phyloP scores from a whole-genome alignment of 352 stramenopile genomes.

The Phytophthora citrophthora region DNA sequence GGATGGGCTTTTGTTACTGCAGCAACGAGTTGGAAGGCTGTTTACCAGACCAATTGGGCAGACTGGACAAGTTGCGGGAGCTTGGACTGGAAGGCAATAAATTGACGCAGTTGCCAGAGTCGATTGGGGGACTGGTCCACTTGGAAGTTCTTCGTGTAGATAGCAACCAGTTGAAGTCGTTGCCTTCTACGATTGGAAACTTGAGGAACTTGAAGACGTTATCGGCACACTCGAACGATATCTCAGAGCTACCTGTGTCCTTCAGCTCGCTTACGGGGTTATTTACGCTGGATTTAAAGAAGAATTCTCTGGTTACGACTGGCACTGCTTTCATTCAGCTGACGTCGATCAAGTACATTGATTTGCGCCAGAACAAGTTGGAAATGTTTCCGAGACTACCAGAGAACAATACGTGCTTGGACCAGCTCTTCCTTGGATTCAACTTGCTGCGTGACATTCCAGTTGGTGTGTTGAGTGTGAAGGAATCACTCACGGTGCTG shows the following conservation, averaged over 20 bases:
- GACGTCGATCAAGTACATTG: slow-evolving; percentile 57
- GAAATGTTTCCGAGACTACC: slow-evolving; percentile 65
- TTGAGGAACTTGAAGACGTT: slow-evolving; percentile 62
- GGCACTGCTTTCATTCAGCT: slow-evolving; percentile 42
- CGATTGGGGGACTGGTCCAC: slow-evolving; percentile 43
- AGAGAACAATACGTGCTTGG: slow-evolving; percentile 44
- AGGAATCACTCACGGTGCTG: slow-evolving; percentile 74
- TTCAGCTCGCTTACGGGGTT: slow-evolving; percentile 55
- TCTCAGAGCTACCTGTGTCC: slow-evolving; percentile 53
- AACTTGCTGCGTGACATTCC: slow-evolving; percentile 65
- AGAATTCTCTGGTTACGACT: slow-evolving; percentile 60
- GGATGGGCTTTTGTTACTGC: no score
- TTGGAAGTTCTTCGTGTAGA: slow-evolving; percentile 74
- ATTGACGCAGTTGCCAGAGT: slow-evolving; percentile 59
- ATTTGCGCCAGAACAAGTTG: slow-evolving; percentile 80
- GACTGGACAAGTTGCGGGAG: slow-evolving; percentile 65
- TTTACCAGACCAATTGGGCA: slow-evolving; percentile 55
- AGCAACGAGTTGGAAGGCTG: slow-evolving; percentile 63
- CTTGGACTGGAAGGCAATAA: slow-evolving; percentile 74
- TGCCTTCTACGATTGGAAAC: slow-evolving; percentile 62
- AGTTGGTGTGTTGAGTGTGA: slow-evolving; percentile 52
- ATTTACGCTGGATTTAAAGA: slow-evolving; percentile 73
- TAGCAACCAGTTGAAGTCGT: slow-evolving; percentile 54
- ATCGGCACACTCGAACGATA: slow-evolving; percentile 66
- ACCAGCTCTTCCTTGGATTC: slow-evolving; percentile 81